Conservation (phyloP, 2,329 filamentous ascomycete species). For the Phialophora macrospora region DNA sequence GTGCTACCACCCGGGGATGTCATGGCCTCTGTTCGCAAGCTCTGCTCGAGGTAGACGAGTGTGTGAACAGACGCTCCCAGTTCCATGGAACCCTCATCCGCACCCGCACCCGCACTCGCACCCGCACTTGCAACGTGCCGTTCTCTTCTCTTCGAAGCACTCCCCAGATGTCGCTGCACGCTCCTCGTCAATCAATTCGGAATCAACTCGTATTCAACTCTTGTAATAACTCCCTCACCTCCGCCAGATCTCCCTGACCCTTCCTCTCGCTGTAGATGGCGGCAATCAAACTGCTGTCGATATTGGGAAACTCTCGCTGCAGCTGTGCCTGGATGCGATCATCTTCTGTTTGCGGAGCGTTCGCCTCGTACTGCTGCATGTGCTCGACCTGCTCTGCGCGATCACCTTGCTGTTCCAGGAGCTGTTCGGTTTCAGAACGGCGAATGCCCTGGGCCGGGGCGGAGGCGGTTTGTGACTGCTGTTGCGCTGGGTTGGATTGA, state of each 20-base stretch:
- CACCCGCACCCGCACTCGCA: background rate
- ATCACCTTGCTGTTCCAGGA: conserved; percentile 33
- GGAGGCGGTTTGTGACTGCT: conserved; percentile 1
- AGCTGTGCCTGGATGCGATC: conserved; percentile 37
- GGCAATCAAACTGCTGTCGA: conserved; percentile 40
- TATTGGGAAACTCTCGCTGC: conserved; percentile 39
- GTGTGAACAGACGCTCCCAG: background rate
- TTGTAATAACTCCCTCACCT: conserved; percentile 39
- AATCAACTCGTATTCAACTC: conserved; percentile 34
- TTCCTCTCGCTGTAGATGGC: conserved; percentile 39
- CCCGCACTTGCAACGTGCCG: background rate
- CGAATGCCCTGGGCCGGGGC: conserved; percentile 25
- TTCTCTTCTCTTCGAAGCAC: background rate
- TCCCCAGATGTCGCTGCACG: background rate
- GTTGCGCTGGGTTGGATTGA: conserved; percentile 23
- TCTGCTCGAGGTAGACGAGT: no score
- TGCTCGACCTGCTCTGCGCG: conserved; percentile 38
- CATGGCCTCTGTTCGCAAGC: background rate
- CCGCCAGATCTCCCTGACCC: conserved; percentile 29
- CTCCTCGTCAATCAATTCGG: background rate
- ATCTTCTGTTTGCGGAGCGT: conserved; percentile 33
- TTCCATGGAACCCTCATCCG: background rate
- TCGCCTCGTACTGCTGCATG: conserved; percentile 39
- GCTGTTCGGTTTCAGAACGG: conserved; percentile 36
- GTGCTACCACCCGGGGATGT: no score